Evolutionary conservation across 2,329 filamentous ascomycete species (phyloP), one percentile per base, ranked within the genome.

Genomic region (Mycosphaerella arachidis): DNA sequence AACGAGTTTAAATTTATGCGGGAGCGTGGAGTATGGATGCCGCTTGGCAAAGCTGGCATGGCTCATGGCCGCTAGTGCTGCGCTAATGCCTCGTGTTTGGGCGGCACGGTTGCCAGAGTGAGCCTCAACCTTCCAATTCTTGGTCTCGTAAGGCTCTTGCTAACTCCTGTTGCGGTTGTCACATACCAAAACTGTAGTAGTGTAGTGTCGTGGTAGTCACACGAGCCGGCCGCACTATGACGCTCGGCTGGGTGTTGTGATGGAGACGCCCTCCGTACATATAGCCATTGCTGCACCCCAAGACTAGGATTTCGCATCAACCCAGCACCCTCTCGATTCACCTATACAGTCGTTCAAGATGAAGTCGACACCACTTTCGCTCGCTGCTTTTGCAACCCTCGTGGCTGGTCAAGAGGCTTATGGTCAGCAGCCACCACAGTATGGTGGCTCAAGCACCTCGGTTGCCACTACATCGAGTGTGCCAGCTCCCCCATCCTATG

Each of bases 361-460:
- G 50, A 52, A 35, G 50, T 16, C 50, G 27, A 35, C 50, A 52
- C 27, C 50, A 52, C 50, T 52, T 52, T 52, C 27, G 27, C 50
- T 52, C 20, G 35, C 16, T 31, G 50, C 50, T 31, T 52, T 52
- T 20, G 50, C 50, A 16, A 30, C 30, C 29, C 30, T 30, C 12
- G 50, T 20, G n/a, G 29, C 30, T 35, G 50, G n/a, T 35, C 27
- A 52, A 20, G 24, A 52, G 50, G 18, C 48, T 16, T 30, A 52
- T 4, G n/a, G n/a, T 18, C 46, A 50, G 46, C 46, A 50, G 24
- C 24, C 46, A 13, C 18, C 12, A 6, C 8, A 12, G 20, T 50
- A 27, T n/a, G 46, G 24, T 7, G 29, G 20, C 18, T 12, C 2
- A 9, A 27, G 20, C 3, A 29, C 20, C 10, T 46, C 43, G 4